A percentile compares a stretch with the other conserved stretches of the same genome.
Conservation (phyloP, 306 rosid species). For the Prunus armeniaca region DNA sequence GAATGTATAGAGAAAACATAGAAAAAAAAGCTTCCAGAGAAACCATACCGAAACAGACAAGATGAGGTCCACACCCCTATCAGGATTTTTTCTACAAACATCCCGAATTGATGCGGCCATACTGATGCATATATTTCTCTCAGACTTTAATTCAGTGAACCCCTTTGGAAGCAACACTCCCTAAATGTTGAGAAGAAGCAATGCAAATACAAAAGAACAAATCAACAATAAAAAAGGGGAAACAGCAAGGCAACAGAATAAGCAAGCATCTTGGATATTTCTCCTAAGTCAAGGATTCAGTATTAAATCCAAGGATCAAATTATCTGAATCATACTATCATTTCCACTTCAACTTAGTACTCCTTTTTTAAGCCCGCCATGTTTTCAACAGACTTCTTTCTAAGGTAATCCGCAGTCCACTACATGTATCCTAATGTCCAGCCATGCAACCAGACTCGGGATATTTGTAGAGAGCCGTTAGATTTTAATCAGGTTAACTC, state of each 20-base stretch:
- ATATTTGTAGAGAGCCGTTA: neutral
- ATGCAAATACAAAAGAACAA: constrained; percentile 18
- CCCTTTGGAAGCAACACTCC: constrained; percentile 65
- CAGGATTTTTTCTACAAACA: constrained; percentile 86
- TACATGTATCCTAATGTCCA: neutral
- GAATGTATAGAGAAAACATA: constrained; percentile 27
- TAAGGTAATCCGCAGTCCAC: neutral
- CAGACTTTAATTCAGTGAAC: constrained; percentile 54
- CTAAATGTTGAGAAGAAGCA: constrained; percentile 41
- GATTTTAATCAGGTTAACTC: neutral
- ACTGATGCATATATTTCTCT: constrained; percentile 73
- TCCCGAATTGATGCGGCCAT: constrained; percentile 86
- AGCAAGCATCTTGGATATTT: neutral
- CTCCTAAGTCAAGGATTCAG: constrained; percentile 9
- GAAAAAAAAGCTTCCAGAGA: constrained; percentile 11
- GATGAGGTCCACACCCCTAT: constrained; percentile 93
- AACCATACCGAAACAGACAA: constrained; percentile 87
- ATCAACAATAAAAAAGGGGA: constrained; percentile 9
- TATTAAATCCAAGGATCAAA: neutral
- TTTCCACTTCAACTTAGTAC: neutral
- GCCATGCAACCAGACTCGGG: neutral
- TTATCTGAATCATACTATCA: neutral
- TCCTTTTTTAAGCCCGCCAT: neutral
- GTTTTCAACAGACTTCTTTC: neutral
- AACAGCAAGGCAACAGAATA: constrained; percentile 14